Base-by-base conservation (phyloP, 768 basidiomycete species). In the Mycena vitilis region DNA sequence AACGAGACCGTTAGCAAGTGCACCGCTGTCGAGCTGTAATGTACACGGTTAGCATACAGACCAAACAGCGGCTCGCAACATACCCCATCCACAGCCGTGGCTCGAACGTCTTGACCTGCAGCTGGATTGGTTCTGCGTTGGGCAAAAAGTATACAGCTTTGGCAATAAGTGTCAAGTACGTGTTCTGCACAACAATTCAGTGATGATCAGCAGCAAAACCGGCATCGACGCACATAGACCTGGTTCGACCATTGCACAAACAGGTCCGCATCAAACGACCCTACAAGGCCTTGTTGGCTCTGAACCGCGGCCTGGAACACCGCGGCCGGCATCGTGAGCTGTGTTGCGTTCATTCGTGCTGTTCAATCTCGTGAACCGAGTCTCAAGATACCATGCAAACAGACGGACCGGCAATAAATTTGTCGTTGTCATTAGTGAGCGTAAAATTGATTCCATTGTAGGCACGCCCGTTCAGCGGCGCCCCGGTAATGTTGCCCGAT, bases 361-460 rank as follows among this genome's bases (percentile, higher is more conserved):
- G 75, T 30, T 12, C 62, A 55, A 40, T 23, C 20, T 54, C 22
- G 52, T 58, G 20, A 60, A 34, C 38, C 53, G 9, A 53, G 15
- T 54, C 18, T 37, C 10, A 36, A 22, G 10, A 47, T 18, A 16
- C 15, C 18, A 56, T 23, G 15, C 7, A 47, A n/a, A 54, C 63
- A 71, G 30, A 30, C 30, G 30, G 5, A 30, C 70, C 70, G 4
- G 59, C 11, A 23, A 82, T 76, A 56, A 85, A 85, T 62, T 76
- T 74, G 73, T 86, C 83, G 40, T 40, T 7, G 80, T 78, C 60
- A 40, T 79, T 77, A 3, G 73, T 75, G 58, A 86, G 63, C 58
- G 85, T 79, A 75, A 88, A 88, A 45, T 78, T 78, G 58, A 89
- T 78, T 0, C 87, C 88, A 68, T 89, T 89, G 74, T 87, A 88